phyloP scores from a whole-genome alignment of 2,329 filamentous ascomycete species.

The Epichloe hybrida region DNA sequence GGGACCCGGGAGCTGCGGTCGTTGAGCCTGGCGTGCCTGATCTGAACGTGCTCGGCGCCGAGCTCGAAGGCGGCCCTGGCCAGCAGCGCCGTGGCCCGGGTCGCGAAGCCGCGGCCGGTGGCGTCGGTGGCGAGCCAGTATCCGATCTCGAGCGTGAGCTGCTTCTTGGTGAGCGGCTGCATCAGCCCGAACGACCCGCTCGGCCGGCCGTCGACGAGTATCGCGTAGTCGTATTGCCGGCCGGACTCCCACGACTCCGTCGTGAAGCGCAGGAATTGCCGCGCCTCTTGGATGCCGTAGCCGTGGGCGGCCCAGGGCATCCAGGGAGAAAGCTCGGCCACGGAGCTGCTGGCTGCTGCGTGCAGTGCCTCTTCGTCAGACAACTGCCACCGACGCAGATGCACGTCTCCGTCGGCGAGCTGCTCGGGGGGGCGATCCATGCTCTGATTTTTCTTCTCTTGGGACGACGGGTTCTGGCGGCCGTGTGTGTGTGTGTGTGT shows the following conservation, averaged over 20 bases:
- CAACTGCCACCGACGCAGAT: constrained; percentile 7
- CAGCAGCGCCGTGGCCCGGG: constrained; percentile 6
- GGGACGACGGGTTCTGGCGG: too few relatives aligned
- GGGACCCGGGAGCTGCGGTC: constrained; percentile 6
- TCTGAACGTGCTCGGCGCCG: constrained; percentile 7
- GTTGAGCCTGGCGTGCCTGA: constrained; percentile 8
- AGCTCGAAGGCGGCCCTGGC: constrained; percentile 7
- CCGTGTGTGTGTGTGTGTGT: too few relatives aligned
- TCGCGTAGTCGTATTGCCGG: constrained; percentile 7
- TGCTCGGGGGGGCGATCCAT: constrained; percentile 2
- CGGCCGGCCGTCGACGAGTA: constrained; percentile 3
- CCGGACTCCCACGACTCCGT: constrained; percentile 5
- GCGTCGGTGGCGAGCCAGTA: constrained; percentile 10
- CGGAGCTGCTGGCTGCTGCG: constrained; percentile 5
- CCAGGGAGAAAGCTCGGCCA: constrained; percentile 8
- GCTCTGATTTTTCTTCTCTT: too few relatives aligned
- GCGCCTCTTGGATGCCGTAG: constrained; percentile 6
- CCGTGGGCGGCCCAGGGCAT: constrained; percentile 10
- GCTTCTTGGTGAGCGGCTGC: neutral
- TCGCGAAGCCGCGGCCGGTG: constrained; percentile 10
- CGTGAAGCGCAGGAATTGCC: constrained; percentile 2
- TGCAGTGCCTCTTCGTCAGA: constrained; percentile 4
- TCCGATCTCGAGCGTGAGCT: constrained; percentile 7
- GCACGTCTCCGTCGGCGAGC: constrained; percentile 6
- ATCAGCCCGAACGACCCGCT: constrained; percentile 9